These are phyloP conservation scores for Collybiopsis confluens DNA, from an alignment of 768 basidiomycete genomes.

Conservation along the genomic window DNA sequence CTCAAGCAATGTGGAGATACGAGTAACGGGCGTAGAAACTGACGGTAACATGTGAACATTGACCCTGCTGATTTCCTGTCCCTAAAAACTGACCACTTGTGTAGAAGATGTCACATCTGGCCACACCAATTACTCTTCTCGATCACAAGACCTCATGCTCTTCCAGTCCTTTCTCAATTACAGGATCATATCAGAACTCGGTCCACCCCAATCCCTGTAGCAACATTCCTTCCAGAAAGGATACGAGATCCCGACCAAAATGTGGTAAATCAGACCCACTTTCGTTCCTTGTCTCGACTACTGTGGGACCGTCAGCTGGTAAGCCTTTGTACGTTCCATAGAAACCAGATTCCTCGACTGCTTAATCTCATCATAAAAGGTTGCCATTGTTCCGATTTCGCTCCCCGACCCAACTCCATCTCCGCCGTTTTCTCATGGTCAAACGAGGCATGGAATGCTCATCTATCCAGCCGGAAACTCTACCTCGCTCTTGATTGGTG, in stretches of 20 bases:
- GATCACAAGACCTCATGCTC: conserved; percentile 36
- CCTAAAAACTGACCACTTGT: not conserved
- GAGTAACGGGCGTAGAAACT: conserved; percentile 63
- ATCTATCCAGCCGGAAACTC: conserved; percentile 51
- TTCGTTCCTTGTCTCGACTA: conserved; percentile 49
- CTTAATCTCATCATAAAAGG: conserved; percentile 24
- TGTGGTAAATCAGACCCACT: conserved; percentile 48
- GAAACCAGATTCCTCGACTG: not conserved
- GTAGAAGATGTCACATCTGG: conserved; percentile 52
- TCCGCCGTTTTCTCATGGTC: conserved; percentile 2
- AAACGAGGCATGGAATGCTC: conserved; percentile 41
- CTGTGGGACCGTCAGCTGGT: conserved; percentile 52
- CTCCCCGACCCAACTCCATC: conserved; percentile 20
- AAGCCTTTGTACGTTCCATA: conserved; percentile 18
- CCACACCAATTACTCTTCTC: conserved; percentile 40
- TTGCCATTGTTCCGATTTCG: conserved; percentile 38
- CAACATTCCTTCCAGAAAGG: conserved; percentile 62
- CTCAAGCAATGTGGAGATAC: conserved; percentile 46
- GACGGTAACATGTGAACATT: conserved; percentile 63
- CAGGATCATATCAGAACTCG: not conserved
- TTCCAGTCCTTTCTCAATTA: conserved; percentile 27
- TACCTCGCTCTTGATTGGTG: conserved; percentile 47
- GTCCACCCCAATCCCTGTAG: conserved; percentile 33
- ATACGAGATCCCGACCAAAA: conserved; percentile 44
- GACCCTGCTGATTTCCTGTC: not conserved